Conservation (phyloP, 2,329 filamentous ascomycete species). For the Teratosphaeriaceae sp. region DNA sequence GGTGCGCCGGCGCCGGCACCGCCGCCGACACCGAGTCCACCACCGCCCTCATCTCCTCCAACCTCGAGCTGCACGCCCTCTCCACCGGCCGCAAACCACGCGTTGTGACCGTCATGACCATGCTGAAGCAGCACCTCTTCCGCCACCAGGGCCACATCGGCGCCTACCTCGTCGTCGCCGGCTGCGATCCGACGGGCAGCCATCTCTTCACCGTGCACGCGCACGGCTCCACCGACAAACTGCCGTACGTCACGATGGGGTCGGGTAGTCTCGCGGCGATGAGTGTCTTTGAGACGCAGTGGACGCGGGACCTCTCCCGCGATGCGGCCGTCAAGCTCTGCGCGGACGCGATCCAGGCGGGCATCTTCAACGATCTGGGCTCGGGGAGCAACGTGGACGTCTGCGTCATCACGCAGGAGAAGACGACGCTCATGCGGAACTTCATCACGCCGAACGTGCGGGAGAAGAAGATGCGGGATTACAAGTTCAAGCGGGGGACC, state of each 20-base stretch:
- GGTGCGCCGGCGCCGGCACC: constrained; percentile 96
- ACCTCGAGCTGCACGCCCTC: constrained; percentile 94
- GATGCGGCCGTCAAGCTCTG: constrained; percentile 79
- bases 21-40: constrained; percentile 99
- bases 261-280: constrained; percentile 94
- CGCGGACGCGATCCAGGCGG: constrained; percentile 82
- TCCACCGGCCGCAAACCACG: constrained; percentile 94
- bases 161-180: constrained; percentile 94
- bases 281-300: constrained; percentile 95
- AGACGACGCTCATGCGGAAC: constrained; percentile 89
- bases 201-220: constrained; percentile 98
- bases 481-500: constrained; percentile 84
- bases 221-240: constrained; percentile 96
- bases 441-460: constrained; percentile 91
- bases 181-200: constrained; percentile 89
- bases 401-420: constrained; percentile 88
- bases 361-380: constrained; percentile 98
- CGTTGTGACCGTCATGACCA: constrained; percentile 98
- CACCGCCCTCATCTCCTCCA: constrained; percentile 94
- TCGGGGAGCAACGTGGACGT: constrained; percentile 97
- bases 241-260: constrained; percentile 99
- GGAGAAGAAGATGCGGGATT: constrained; percentile 85
- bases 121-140: constrained; percentile 99
- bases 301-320: constrained; percentile 70
- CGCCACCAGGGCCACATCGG: constrained; percentile 96